Conservation (phyloP, 179 eudicot species). For the Heliamphora pulchella region DNA sequence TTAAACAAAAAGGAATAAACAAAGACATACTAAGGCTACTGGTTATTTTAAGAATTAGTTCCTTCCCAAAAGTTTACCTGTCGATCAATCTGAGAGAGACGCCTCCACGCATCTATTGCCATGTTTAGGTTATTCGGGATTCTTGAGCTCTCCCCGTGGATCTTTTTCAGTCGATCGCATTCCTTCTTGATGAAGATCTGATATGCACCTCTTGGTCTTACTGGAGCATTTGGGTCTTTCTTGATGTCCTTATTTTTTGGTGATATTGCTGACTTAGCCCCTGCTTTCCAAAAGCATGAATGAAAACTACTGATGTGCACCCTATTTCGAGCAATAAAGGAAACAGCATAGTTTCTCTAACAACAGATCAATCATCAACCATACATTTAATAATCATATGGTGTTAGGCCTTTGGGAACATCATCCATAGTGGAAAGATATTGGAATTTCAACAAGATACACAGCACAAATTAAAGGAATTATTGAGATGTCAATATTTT, state of each 20-base stretch:
- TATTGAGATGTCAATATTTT: not conserved
- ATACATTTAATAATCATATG: not conserved
- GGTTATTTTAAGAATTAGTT: too few species aligned
- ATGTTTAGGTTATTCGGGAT: constrained; percentile 20
- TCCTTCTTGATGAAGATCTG: constrained; percentile 30
- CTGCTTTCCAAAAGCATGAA: constrained; percentile 4
- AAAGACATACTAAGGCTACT: not conserved
- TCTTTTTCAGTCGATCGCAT: constrained; percentile 22
- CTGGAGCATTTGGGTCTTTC: constrained; percentile 22
- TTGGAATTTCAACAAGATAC: not conserved
- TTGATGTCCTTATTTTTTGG: constrained; percentile 11
- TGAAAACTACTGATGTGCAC: not conserved
- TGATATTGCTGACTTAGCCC: not conserved
- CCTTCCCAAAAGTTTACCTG: constrained; percentile 13
- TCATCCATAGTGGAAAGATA: not conserved
- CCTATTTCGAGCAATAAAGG: not conserved
- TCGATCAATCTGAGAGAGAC: constrained; percentile 25
- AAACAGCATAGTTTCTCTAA: not conserved
- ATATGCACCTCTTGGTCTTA: constrained; percentile 24
- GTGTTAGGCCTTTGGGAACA: not conserved
- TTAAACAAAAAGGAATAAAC: not conserved
- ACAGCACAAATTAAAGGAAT: not conserved
- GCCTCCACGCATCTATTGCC: constrained; percentile 32
- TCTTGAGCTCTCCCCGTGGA: constrained; percentile 25
- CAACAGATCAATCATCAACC: not conserved